A percentile compares a stretch with the other conserved stretches of the same genome.
phyloP scores from a whole-genome alignment of 129 eudicot genomes.

The Escallonia rubra region DNA sequence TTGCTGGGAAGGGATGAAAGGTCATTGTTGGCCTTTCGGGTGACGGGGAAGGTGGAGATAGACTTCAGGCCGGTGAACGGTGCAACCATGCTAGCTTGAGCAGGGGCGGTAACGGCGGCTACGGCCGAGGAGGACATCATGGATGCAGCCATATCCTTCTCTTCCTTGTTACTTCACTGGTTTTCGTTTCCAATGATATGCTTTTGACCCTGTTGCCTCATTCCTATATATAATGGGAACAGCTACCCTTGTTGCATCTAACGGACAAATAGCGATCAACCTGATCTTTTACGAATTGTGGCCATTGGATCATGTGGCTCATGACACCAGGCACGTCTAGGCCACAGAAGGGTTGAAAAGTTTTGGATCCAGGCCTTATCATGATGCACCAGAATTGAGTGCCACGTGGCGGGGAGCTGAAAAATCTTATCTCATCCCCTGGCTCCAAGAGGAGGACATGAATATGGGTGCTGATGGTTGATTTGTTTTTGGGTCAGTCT shows the following conservation, averaged over 20 bases:
- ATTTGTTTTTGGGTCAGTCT: background rate
- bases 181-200: no score
- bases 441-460: constrained; percentile 16
- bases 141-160: constrained; percentile 45
- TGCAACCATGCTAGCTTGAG: constrained; percentile 44
- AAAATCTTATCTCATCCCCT: constrained; percentile 42
- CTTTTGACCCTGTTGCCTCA: constrained; percentile 7
- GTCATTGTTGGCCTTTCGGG: constrained; percentile 24
- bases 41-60: constrained; percentile 31
- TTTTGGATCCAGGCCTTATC: constrained; percentile 28
- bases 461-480: constrained; percentile 16
- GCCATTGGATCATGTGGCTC: constrained; percentile 38
- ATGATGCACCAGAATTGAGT: constrained; percentile 11
- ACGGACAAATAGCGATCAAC: constrained; percentile 18
- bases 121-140: constrained; percentile 25
- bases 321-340: constrained; percentile 9
- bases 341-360: constrained; percentile 20
- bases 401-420: constrained; percentile 35
- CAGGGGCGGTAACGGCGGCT: constrained; percentile 30
- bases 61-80: constrained; percentile 58
- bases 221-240: background rate
- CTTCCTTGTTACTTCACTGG: background rate
- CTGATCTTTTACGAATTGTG: constrained; percentile 5
- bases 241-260: background rate
- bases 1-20: constrained; percentile 45